phyloP scores from a whole-genome alignment of 2,329 filamentous ascomycete genomes.

The Pseudogymnoascus sp. region DNA sequence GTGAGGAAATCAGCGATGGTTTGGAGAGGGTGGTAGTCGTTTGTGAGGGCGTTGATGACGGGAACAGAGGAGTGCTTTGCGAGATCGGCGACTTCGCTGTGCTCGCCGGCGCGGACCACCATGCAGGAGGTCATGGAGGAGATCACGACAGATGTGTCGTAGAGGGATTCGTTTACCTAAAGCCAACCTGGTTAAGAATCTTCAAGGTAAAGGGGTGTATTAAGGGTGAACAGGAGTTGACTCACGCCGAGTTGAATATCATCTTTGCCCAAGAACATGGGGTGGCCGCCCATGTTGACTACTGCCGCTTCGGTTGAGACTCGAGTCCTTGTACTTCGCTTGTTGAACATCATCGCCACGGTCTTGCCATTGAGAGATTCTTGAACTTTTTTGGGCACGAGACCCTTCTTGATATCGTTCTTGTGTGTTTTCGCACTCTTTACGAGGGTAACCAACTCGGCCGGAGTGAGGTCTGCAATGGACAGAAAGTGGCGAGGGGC shows the following conservation, averaged over 20 bases:
- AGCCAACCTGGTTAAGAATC: background rate
- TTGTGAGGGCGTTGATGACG: constrained; percentile 80
- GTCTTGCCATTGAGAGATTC: constrained; percentile 65
- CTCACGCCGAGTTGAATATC: constrained; percentile 89
- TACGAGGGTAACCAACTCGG: constrained; percentile 74
- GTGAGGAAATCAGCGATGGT: constrained; percentile 92
- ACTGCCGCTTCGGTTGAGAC: constrained; percentile 91
- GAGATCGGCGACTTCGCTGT: constrained; percentile 64
- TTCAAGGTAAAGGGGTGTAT: background rate
- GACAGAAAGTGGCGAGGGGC: constrained; percentile 82
- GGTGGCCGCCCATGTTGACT: constrained; percentile 77
- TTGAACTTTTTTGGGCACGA: constrained; percentile 50
- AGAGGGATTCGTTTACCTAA: constrained; percentile 85
- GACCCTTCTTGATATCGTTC: constrained; percentile 62
- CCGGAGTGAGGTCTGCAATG: constrained; percentile 73
- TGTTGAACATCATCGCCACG: constrained; percentile 94
- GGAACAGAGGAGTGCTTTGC: constrained; percentile 68
- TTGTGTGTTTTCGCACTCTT: constrained; percentile 76
- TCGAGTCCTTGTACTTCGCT: constrained; percentile 86
- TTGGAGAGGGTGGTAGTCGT: constrained; percentile 89
- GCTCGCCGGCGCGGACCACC: constrained; percentile 68
- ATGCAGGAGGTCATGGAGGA: constrained; percentile 88
- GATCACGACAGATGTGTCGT: constrained; percentile 84
- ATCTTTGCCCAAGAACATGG: constrained; percentile 93
- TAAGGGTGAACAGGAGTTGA: constrained; percentile 15